Evolutionary conservation across 2,329 filamentous ascomycete genomes (phyloP), one percentile per base, ranked within the genome.

Genomic region (Cladosporium sp.): DNA sequence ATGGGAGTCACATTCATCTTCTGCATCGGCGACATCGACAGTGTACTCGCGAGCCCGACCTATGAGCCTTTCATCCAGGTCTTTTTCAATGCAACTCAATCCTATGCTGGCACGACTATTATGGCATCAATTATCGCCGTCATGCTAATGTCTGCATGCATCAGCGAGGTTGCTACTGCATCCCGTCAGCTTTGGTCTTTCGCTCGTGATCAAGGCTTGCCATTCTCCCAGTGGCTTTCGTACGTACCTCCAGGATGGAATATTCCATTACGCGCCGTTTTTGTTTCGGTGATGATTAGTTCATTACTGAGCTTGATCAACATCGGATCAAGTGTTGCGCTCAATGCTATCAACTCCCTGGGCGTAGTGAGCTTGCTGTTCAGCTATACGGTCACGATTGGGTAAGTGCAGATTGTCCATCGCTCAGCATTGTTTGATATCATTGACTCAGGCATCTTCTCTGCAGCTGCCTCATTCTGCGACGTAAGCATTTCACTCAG

Each of bases 281-380:
- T 69, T 5, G 60, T 71, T 3, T 69, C 65, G 43, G 62, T 69
- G 9, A 61, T 57, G 17, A 67, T 74, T 12, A 70, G 67, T 3
- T 64, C 69, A 20, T 59, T 74, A 43, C 66, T 76, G n/a, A 67
- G 68, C 12, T 70, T 70, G 49, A 76, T 76, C 70, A 76, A 76
- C 61, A 72, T 77, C 58, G 75, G 75, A 51, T 74, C 71, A 4
- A 64, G 66, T 15, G 65, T 71, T 11, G 73, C 75, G 2, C 72
- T 77, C 62, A 74, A 74, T 59, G 72, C 71, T 37, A 73, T 78
- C 61, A 65, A 74, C 34, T 75, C 73, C 3, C 70, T 80, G 1
- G 70, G 71, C 7, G 70, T 70, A 47, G 69, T 68, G 7, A 68
- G 69, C 1, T 64, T 72, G 30, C 59, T 70, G 36, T 70, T 70